Percentiles rank a stretch among this genome's conserved stretches.
Conservation (phyloP, 2,329 filamentous ascomycete genomes). For the Coleophoma cylindrospora region DNA sequence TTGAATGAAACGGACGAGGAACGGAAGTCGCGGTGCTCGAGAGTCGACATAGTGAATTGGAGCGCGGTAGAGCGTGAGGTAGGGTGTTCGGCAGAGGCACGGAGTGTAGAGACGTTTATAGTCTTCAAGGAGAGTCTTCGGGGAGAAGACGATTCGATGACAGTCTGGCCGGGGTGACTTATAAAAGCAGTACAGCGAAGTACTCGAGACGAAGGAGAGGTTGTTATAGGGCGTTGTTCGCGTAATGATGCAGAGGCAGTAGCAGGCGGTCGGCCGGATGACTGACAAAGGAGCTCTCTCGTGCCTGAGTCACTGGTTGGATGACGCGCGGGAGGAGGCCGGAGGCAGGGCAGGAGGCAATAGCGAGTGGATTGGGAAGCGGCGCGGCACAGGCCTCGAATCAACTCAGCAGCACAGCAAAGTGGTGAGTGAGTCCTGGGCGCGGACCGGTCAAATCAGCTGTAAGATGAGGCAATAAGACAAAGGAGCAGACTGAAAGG, state of each 20-base stretch:
- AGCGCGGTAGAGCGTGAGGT: background rate
- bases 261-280: constrained; percentile 11
- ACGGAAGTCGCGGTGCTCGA: constrained; percentile 24
- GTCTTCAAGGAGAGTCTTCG: background rate
- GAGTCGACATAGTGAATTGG: background rate
- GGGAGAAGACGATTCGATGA: constrained; percentile 6
- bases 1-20: constrained; percentile 21
- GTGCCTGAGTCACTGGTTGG: background rate
- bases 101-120: too few relatives aligned
- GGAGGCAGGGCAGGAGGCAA: background rate
- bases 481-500: background rate
- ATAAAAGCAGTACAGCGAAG: background rate
- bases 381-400: too few relatives aligned
- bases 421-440: background rate
- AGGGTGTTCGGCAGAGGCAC: too few relatives aligned
- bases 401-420: background rate
- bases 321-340: background rate
- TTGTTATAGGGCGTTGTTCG: constrained; percentile 5
- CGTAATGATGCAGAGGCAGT: constrained; percentile 14
- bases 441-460: background rate
- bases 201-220: constrained; percentile 3
- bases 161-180: constrained; percentile 10
- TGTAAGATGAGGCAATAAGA: background rate
- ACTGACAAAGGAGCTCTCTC: constrained; percentile 6
- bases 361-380: too few relatives aligned